Evolutionary conservation across 2,329 filamentous ascomycete genomes (phyloP), one percentile per base, ranked within the genome.

Genomic region (Fusarium papillatum): DNA sequence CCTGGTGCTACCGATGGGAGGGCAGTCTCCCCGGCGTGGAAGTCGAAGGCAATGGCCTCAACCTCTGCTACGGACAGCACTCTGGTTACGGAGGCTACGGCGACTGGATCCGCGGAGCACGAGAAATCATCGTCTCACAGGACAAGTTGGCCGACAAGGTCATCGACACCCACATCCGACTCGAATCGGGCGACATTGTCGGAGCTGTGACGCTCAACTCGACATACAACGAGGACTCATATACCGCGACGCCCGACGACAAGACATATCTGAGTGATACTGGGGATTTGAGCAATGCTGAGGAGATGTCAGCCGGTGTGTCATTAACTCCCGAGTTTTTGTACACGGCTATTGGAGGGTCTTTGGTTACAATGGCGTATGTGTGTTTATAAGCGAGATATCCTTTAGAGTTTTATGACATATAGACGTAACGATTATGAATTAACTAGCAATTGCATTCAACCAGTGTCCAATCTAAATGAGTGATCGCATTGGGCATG

Each of bases 41-140:
- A 0, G 76, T 85, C 8, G 67, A 76, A 0, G 88, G 87, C 1
- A 87, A 86, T 68, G 87, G 87, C 2, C 77, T 86, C n/a, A 84
- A 87, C 57, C 76, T 90, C 13, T 90, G 88, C 76, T 94, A 93
- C 78, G 91, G 91, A 7, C 90, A 93, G 74, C 92, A 93, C 75
- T 89, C 91, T 0, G 93, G 93, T 0, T 94, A 94, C 67, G 93
- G 93, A 0, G 93, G 93, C 0, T 95, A 95, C 76, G 91, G 92
- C 0, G 85, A 86, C 57, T 93, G 90, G 90, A 88, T 88, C 13
- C 88, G 93, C 0, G 93, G 93, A 2, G 87, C 88, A 7, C 85
- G 91, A 1, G 89, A 93, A 75, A 83, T 93, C 16, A 76, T 86
- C 3, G 75, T 93, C 2, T 83, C 86, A 3, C 84, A 89, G 48